These are phyloP conservation scores for Naumovozyma dairenensis DNA, from an alignment of 805 yeast species.

Conservation along the genomic window DNA sequence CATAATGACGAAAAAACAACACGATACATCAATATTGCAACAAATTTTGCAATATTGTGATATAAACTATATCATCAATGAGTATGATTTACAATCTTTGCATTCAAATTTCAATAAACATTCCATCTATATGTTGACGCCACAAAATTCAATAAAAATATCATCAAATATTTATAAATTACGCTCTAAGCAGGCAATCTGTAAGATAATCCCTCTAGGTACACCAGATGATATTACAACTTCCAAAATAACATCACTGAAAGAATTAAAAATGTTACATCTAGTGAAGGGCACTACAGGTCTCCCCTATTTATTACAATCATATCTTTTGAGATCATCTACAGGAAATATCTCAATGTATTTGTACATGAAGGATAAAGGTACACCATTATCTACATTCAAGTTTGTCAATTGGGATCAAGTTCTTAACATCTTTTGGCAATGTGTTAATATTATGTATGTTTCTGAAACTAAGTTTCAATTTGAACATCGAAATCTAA, in stretches of 20 bases:
- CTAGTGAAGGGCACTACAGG: conserved; percentile 25
- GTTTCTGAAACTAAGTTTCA: conserved; percentile 41
- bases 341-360: conserved; percentile 9
- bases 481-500: conserved; percentile 67
- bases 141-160: conserved; percentile 7
- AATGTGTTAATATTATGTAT: conserved; percentile 38
- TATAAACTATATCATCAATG: conserved; percentile 11
- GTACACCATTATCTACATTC: conserved; percentile 14
- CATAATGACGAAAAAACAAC: conserved; percentile 17
- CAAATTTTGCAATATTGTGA: conserved; percentile 21
- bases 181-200: conserved; percentile 9
- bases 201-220: conserved; percentile 16
- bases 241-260: conserved; percentile 16
- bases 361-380: conserved; percentile 22
- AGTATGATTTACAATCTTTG: conserved; percentile 5
- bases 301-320: conserved; percentile 17
- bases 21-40: conserved; percentile 19
- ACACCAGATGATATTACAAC: conserved; percentile 11
- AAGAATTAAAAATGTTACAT: conserved; percentile 20
- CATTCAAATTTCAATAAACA: not conserved
- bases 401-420: conserved; percentile 17
- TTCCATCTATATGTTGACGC: conserved; percentile 8
- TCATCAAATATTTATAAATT: conserved; percentile 16
- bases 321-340: conserved; percentile 14
- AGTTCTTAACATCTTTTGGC: conserved; percentile 40